These are phyloP conservation scores for Hortaea sp. DNA, from an alignment of 2,329 filamentous ascomycete genomes.

Conservation along the genomic window DNA sequence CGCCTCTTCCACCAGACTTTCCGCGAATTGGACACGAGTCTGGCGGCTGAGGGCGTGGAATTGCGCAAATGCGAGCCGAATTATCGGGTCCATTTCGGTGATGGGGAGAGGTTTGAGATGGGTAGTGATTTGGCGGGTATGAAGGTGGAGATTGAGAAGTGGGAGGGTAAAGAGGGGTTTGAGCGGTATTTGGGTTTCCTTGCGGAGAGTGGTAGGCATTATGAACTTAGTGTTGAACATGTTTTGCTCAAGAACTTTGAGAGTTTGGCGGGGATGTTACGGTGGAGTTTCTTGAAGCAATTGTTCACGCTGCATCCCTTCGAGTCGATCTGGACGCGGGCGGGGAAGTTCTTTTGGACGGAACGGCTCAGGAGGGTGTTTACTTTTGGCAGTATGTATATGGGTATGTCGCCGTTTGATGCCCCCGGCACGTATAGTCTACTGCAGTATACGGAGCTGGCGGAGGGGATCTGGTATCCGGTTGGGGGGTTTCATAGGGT, in stretches of 20 bases:
- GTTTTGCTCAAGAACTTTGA: slow-evolving; percentile 60
- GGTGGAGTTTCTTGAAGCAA: slow-evolving; percentile 49
- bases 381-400: slow-evolving; percentile 73
- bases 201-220: slow-evolving; percentile 57
- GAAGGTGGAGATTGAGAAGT: slow-evolving; percentile 62
- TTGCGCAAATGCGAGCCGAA: slow-evolving; percentile 65
- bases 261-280: slow-evolving; percentile 46
- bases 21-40: slow-evolving; percentile 54
- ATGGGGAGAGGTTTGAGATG: slow-evolving; percentile 53
- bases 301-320: slow-evolving; percentile 57
- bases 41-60: slow-evolving; percentile 56
- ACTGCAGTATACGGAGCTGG: slow-evolving; percentile 64
- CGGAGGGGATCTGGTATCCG: slow-evolving; percentile 69
- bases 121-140: slow-evolving; percentile 60
- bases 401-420: slow-evolving; percentile 71
- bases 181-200: slow-evolving; percentile 58
- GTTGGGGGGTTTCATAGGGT: slow-evolving; percentile 58
- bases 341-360: slow-evolving; percentile 58
- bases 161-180: slow-evolving; percentile 62
- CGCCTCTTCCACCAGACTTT: slow-evolving; percentile 62
- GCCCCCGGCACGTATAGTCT: slow-evolving; percentile 65
- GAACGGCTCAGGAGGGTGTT: slow-evolving; percentile 61
- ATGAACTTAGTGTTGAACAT: slow-evolving; percentile 56
- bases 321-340: slow-evolving; percentile 58
- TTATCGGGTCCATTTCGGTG: slow-evolving; percentile 64